These are phyloP conservation scores for Neoascochyta sp. DNA, from an alignment of 2,329 filamentous ascomycete genomes.

Conservation along the genomic window DNA sequence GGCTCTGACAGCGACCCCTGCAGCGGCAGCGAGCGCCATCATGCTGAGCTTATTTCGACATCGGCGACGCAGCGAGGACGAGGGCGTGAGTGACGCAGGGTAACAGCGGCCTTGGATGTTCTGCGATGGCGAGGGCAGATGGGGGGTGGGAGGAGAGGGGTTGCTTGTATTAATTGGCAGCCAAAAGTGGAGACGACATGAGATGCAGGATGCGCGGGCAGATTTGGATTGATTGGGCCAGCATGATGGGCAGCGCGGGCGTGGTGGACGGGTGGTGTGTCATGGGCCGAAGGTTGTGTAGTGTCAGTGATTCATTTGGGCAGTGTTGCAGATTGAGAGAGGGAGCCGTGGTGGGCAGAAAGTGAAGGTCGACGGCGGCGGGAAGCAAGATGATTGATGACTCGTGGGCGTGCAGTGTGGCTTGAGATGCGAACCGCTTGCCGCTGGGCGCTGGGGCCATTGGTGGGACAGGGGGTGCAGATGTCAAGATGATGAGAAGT, in stretches of 20 bases:
- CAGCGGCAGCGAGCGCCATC: slow-evolving; percentile 17
- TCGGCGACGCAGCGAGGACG: too few species aligned
- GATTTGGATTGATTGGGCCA: too few species aligned
- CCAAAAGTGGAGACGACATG: too few species aligned
- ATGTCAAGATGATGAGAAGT: slow-evolving; percentile 3
- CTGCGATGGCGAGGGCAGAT: not conserved
- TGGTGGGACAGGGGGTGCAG: too few species aligned
- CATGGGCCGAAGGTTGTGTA: slow-evolving; percentile 4
- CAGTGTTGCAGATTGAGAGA: too few species aligned
- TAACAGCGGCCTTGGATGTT: slow-evolving; percentile 1
- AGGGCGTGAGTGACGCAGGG: too few species aligned
- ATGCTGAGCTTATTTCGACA: slow-evolving; percentile 23
- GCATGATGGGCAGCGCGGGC: too few species aligned
- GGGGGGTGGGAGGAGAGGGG: slow-evolving; percentile 1
- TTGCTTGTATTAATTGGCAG: not conserved
- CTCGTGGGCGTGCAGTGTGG: slow-evolving; percentile 8
- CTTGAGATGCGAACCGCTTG: slow-evolving; percentile 6
- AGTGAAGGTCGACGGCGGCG: too few species aligned
- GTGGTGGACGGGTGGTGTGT: not conserved
- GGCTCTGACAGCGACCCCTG: slow-evolving; percentile 11
- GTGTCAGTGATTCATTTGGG: slow-evolving; percentile 6
- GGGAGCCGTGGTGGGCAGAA: too few species aligned
- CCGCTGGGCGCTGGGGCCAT: slow-evolving; percentile 9
- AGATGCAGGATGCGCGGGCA: too few species aligned
- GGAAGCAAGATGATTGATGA: not conserved